Base-by-base conservation (phyloP, 2,329 filamentous ascomycete genomes). In the Epichloe aotearoae region DNA sequence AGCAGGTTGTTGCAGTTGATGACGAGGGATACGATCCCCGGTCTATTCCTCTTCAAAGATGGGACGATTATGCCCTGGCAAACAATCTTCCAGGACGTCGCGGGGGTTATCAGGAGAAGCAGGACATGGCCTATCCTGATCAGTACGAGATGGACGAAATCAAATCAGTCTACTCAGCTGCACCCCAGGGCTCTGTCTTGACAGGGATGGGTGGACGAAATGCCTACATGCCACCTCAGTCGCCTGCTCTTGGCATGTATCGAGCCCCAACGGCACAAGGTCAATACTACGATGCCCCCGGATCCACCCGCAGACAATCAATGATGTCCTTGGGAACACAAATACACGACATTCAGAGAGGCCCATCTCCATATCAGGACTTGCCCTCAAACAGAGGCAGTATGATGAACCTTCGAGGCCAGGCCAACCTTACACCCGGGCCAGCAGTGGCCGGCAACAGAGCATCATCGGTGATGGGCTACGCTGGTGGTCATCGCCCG, bases 81-180 rank as follows among this genome's bases (percentile, higher is more conserved):
- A 96, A 97, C 72, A 87, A 86, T 59, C 82, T 98, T 7, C 93
- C 93, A 36, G 93, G 93, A 17, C 88, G 91, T 53, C 88, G 93
- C 53, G 90, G 89, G 89, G 50, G 77, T 80, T 73, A 74, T 49
- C 69, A 73, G 38, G 85, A 86, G 67, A 87, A 88, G 69, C 59
- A 64, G 50, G 76, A 80, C 23, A 79, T 75, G 43, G 71, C 71
- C 1, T 90, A 88, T 59, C 79, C 83, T 40, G 86, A 91, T 55
- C 82, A 84, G 55, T 95, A 89, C 62, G 93, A 98, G 69, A 90
- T 97, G 84, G 94, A 98, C 64, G 93, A 98, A 66, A 95, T 97
- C 76, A 90, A 88, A 66, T 95, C 89, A 1, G 83, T 94, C 53
- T 97, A 97, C 73, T 96, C 90, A 5, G 95, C 89, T 1, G 87